phyloP scores from a whole-genome alignment of 2,329 filamentous ascomycete species.

The Talaromyces funiculosus region DNA sequence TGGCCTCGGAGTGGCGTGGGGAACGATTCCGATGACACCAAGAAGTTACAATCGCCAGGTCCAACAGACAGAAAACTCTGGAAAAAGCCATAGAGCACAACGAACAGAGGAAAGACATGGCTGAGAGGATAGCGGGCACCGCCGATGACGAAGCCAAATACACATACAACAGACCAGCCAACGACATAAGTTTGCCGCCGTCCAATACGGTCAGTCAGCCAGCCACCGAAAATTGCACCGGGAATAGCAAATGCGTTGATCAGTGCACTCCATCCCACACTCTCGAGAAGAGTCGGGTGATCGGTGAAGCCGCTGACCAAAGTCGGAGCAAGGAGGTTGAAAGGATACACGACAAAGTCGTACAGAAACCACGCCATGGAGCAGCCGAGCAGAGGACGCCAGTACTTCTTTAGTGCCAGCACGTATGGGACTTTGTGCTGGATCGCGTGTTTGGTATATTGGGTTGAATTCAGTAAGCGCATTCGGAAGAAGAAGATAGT shows the following conservation, averaged over 20 bases:
- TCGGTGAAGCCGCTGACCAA: slow-evolving; percentile 42
- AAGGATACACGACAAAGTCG: slow-evolving; percentile 52
- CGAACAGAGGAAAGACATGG: slow-evolving; percentile 45
- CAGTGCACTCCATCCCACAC: too few species aligned
- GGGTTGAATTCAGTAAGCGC: slow-evolving; percentile 11
- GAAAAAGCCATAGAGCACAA: slow-evolving; percentile 50
- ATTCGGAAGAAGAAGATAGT: slow-evolving; percentile 11
- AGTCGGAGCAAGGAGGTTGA: slow-evolving; percentile 51
- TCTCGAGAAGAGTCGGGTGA: too few species aligned
- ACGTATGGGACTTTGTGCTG: slow-evolving; percentile 35
- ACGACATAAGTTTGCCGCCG: slow-evolving; percentile 48
- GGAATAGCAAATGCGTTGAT: slow-evolving; percentile 52
- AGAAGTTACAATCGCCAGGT: slow-evolving; percentile 39
- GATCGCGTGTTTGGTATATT: slow-evolving; percentile 35
- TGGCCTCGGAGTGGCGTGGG: slow-evolving; percentile 48
- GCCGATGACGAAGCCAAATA: slow-evolving; percentile 47
- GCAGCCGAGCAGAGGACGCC: slow-evolving; percentile 46
- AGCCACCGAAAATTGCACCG: slow-evolving; percentile 44
- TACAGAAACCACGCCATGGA: slow-evolving; percentile 52
- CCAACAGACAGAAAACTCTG: slow-evolving; percentile 47
- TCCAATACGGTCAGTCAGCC: slow-evolving; percentile 47
- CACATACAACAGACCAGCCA: slow-evolving; percentile 42
- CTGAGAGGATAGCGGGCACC: slow-evolving; percentile 45
- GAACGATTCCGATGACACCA: slow-evolving; percentile 44
- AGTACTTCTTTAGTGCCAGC: slow-evolving; percentile 48